Evolutionary conservation across 2,329 filamentous ascomycete genomes (phyloP).

Genomic region (Aspergillus sp.): DNA sequence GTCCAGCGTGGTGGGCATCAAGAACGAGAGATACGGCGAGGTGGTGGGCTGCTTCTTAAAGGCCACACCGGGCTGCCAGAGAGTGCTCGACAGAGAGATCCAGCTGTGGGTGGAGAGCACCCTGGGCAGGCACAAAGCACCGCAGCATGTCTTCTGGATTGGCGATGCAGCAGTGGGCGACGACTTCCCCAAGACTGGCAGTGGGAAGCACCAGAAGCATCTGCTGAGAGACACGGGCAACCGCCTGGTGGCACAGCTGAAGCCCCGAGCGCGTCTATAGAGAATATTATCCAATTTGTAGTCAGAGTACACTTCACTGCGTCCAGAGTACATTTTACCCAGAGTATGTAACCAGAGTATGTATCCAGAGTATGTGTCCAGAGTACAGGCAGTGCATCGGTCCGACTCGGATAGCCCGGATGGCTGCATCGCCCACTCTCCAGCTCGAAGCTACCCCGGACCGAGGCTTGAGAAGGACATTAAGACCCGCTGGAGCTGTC

Average conservation of each 20-base stretch:
- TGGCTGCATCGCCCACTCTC: not conserved
- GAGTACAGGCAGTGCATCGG: not conserved
- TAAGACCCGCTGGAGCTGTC: not conserved
- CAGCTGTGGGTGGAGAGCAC: slow-evolving; percentile 59
- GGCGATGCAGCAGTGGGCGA: slow-evolving; percentile 54
- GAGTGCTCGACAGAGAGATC: slow-evolving; percentile 45
- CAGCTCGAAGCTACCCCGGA: not conserved
- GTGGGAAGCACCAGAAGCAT: slow-evolving; percentile 65
- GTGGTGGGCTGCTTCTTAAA: slow-evolving; percentile 46
- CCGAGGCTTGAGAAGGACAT: not conserved
- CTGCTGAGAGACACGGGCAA: slow-evolving; percentile 49
- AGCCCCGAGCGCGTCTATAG: not conserved
- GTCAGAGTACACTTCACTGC: not conserved
- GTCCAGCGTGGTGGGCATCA: slow-evolving; percentile 65
- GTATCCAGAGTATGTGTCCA: too few species aligned
- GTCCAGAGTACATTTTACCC: too few species aligned
- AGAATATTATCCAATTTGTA: not conserved
- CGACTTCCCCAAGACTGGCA: slow-evolving; percentile 61
- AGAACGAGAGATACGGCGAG: slow-evolving; percentile 48
- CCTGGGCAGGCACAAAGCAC: slow-evolving; percentile 14
- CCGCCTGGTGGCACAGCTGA: not conserved
- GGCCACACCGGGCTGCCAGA: slow-evolving; percentile 43
- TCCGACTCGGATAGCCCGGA: not conserved
- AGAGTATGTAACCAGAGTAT: too few species aligned
- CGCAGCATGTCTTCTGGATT: slow-evolving; percentile 62